Percentiles rank a stretch among this genome's conserved stretches.
Evolutionary conservation across 345 rosid genomes (phyloP).

Genomic region (Arabidopsis arenosa): DNA sequence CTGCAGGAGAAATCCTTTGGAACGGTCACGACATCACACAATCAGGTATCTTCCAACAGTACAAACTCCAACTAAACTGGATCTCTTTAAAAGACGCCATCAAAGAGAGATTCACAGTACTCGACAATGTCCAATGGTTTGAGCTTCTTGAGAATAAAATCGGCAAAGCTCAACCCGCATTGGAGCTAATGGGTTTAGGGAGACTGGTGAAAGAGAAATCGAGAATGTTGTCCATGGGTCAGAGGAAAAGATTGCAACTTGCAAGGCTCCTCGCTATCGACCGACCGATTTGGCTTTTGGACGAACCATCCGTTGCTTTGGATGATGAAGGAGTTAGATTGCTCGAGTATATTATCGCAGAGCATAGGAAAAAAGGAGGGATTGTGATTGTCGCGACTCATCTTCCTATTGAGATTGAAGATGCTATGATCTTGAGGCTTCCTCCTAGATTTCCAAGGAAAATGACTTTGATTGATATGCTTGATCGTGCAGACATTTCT

Average conservation of each 20-base stretch:
- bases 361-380: slow-evolving; percentile 80
- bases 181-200: slow-evolving; percentile 90
- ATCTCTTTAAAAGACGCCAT: slow-evolving; percentile 83
- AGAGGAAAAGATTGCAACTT: slow-evolving; percentile 82
- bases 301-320: slow-evolving; percentile 87
- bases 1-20: slow-evolving; percentile 92
- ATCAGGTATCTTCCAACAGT: slow-evolving; percentile 85
- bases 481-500: slow-evolving; percentile 67
- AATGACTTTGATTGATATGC: slow-evolving; percentile 82
- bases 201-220: slow-evolving; percentile 78
- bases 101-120: slow-evolving; percentile 67
- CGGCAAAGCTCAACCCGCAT: slow-evolving; percentile 77
- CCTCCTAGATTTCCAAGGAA: slow-evolving; percentile 85
- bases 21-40: slow-evolving; percentile 79
- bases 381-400: slow-evolving; percentile 89
- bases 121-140: slow-evolving; percentile 86
- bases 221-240: slow-evolving; percentile 91
- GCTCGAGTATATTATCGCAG: slow-evolving; percentile 71
- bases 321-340: slow-evolving; percentile 82
- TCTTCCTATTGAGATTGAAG: slow-evolving; percentile 81
- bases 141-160: slow-evolving; percentile 78
- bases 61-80: slow-evolving; percentile 93
- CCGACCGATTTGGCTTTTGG: slow-evolving; percentile 87
- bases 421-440: slow-evolving; percentile 77
- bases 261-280: slow-evolving; percentile 85